Base-by-base conservation (phyloP, 495 filamentous ascomycete species). In the Ramalina intermedia region DNA sequence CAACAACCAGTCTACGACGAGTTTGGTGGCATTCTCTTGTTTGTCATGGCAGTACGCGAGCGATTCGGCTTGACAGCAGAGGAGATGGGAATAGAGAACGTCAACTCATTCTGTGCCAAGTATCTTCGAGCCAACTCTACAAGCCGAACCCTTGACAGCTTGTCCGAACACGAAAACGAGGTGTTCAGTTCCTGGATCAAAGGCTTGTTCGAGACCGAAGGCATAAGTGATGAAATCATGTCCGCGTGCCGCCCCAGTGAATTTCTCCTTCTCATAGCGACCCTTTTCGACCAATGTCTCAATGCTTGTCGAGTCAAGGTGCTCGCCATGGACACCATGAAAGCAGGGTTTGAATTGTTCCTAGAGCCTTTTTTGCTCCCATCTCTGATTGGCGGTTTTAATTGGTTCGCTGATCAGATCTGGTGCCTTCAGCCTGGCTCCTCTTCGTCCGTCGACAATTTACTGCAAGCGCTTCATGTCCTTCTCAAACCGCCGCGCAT, bases 1-100 rank as follows among this genome's bases (percentile, higher is more conserved):
- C 91, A 91, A 56, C 89, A 96, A 59, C 91, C 90, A 0, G 84
- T 95, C 1, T 96, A 96, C 57, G 90, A 96, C 54, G 93, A 98
- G 52, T 98, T 96, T 51, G 87, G 88, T 0, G 84, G 85, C 38
- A 82, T 96, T 14, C 68, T 96, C 6, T 73, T 96, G 3, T 69
- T 98, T 1, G 73, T 95, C 0, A 65, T 94, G 17, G 82, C 83
- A 0, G 84, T 94, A 55, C 79, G 84, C 47, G 78, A 91, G 56
- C 87, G 93, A 14, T 96, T 94, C 57, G 74, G 79, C 37, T 66
- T 98, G 18, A 75, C 72, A 0, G 63, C 71, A 1, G 63, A 75
- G 17, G 87, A 95, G 42, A 66, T 95, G 16, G 85, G 72, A 12
- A 77, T 73, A 37, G 63, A 63, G 47, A 66, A 54, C 45, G 66